Conservation (phyloP, 345 rosid genomes). For the Microthlaspi erraticum region DNA sequence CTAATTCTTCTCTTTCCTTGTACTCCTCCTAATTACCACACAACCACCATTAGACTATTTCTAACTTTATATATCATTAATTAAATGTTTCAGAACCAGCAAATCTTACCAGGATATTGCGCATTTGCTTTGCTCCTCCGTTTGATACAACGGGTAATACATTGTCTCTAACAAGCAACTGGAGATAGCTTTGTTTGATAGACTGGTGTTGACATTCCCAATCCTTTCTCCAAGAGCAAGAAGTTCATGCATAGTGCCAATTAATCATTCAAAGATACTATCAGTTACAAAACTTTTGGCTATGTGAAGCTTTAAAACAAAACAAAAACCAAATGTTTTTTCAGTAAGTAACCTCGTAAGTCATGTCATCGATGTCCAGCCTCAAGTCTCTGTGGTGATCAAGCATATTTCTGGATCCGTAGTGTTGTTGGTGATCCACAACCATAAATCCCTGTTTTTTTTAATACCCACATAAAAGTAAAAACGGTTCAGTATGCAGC, state of each 20-base stretch:
- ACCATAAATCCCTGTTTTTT: constrained; percentile 59
- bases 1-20: constrained; percentile 62
- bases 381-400: constrained; percentile 92
- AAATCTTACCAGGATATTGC: constrained; percentile 78
- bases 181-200: constrained; percentile 62
- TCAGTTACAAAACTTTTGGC: constrained; percentile 18
- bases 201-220: constrained; percentile 81
- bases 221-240: constrained; percentile 91
- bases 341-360: constrained; percentile 66
- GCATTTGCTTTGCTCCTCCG: constrained; percentile 62
- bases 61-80: neutral
- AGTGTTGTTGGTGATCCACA: constrained; percentile 56
- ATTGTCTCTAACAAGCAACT: constrained; percentile 60
- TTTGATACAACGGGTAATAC: constrained; percentile 47
- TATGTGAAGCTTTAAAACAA: neutral
- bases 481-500: constrained; percentile 28
- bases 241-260: constrained; percentile 62
- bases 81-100: neutral
- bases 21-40: constrained; percentile 69
- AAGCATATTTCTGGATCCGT: constrained; percentile 58
- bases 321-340: neutral
- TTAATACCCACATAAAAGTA: neutral
- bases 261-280: constrained; percentile 3
- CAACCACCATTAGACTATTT: constrained; percentile 16
- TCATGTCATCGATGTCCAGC: constrained; percentile 82